Percentiles rank a stretch among this genome's conserved stretches.
Evolutionary conservation across 202 grass and related monocot species (phyloP).

Genomic region (Carex arenaria): DNA sequence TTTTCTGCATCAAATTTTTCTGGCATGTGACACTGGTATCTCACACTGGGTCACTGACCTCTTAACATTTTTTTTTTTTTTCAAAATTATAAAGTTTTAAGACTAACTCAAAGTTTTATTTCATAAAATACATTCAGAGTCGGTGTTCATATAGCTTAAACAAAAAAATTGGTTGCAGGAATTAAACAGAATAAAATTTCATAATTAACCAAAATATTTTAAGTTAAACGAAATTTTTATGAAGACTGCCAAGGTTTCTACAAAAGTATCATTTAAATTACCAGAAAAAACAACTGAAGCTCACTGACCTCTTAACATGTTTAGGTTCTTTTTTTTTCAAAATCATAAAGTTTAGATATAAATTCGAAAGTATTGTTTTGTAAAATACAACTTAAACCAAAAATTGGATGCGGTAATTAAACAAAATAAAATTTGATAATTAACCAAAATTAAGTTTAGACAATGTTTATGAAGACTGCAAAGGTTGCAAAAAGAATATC

Average conservation of each 20-base stretch:
- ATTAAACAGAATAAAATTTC: background rate
- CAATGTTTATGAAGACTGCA: no score
- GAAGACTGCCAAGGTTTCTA: no score
- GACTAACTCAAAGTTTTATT: background rate
- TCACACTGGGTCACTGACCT: conserved; percentile 11
- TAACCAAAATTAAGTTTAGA: background rate
- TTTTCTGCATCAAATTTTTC: conserved; percentile 3
- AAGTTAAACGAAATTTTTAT: no score
- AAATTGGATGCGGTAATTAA: background rate
- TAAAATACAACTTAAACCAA: background rate
- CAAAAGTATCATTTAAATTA: no score
- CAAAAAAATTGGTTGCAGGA: background rate
- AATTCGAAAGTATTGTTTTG: background rate
- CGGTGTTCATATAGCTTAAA: background rate
- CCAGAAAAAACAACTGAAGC: background rate
- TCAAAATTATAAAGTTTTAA: background rate
- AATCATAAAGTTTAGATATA: background rate
- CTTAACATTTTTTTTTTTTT: background rate
- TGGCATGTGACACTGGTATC: conserved; percentile 7
- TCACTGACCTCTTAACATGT: background rate
- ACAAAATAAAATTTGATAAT: background rate
- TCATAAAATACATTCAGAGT: background rate
- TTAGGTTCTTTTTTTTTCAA: background rate
- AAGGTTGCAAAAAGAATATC: no score
- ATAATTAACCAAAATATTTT: background rate